Percentiles rank a stretch among this genome's conserved stretches.
Evolutionary conservation across 495 filamentous ascomycete species (phyloP).

Genomic region (Choiromyces venosus): DNA sequence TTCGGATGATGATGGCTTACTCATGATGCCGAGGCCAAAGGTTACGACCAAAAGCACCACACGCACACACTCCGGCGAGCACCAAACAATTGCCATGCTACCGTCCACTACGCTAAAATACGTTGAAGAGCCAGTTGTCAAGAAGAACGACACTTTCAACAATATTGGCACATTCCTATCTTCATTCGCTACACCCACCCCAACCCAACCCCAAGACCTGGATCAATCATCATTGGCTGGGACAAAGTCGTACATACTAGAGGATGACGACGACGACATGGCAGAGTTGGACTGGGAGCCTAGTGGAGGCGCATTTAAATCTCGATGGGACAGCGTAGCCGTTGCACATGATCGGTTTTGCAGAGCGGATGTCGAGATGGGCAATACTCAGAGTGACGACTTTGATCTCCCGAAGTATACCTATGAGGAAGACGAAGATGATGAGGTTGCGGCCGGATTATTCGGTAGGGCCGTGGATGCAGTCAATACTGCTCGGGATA

Average conservation of each 20-base stretch:
- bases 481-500: constrained; percentile 93
- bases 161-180: constrained; percentile 39
- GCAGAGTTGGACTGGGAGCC: constrained; percentile 51
- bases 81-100: constrained; percentile 87
- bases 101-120: constrained; percentile 91
- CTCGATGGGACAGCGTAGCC: constrained; percentile 43
- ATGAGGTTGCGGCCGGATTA: constrained; percentile 52
- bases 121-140: constrained; percentile 66
- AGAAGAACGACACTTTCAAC: constrained; percentile 46
- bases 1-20: constrained; percentile 62
- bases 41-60: constrained; percentile 47
- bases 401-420: constrained; percentile 45
- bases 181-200: constrained; percentile 45
- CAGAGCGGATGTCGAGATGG: background rate
- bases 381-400: constrained; percentile 18
- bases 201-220: constrained; percentile 40
- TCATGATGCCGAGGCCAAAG: constrained; percentile 65
- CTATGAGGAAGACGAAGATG: constrained; percentile 65
- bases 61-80: constrained; percentile 56
- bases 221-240: constrained; percentile 18
- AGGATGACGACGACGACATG: constrained; percentile 63
- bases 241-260: constrained; percentile 56
- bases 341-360: constrained; percentile 41
- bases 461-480: constrained; percentile 84
- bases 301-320: constrained; percentile 38